Conservation (phyloP, 2,329 filamentous ascomycete genomes). For the Chrysosporium keratinophilum region DNA sequence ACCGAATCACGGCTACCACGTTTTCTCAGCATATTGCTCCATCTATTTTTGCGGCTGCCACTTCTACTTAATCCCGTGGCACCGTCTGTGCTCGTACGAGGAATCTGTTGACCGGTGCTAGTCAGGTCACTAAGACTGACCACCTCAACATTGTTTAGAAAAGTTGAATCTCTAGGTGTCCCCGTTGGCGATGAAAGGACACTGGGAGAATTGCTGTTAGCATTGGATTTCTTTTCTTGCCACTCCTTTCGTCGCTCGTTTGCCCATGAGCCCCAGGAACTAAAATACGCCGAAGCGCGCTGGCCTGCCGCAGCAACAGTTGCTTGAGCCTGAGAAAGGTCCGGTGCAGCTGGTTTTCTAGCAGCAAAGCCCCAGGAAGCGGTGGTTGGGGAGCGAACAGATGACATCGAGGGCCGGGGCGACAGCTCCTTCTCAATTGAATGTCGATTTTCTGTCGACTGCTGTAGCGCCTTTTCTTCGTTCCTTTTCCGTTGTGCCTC, state of each 20-base stretch:
- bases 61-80: constrained; percentile 9
- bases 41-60: constrained; percentile 20
- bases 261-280: constrained; percentile 54
- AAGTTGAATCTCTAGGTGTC: constrained; percentile 8
- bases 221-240: constrained; percentile 30
- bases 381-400: constrained; percentile 16
- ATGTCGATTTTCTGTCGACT: constrained; percentile 19
- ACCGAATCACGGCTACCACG: constrained; percentile 9
- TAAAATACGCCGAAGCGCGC: constrained; percentile 52
- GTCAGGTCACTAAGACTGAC: constrained; percentile 17
- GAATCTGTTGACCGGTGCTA: constrained; percentile 14
- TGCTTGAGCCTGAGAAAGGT: constrained; percentile 46
- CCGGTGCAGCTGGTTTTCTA: constrained; percentile 33
- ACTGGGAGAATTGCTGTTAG: constrained; percentile 6
- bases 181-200: constrained; percentile 2
- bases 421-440: constrained; percentile 24
- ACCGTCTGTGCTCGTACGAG: neutral
- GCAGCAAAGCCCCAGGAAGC: constrained; percentile 23
- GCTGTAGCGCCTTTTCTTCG: constrained; percentile 24
- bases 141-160: neutral
- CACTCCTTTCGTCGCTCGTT: constrained; percentile 39
- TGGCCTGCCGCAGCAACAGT: constrained; percentile 45
- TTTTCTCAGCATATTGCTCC: constrained; percentile 29
- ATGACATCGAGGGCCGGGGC: constrained; percentile 21
- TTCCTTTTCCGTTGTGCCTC: constrained; percentile 56